Evolutionary conservation across 1,139 yeast species (phyloP).

Genomic region (Yamadazyma blattariae): DNA sequence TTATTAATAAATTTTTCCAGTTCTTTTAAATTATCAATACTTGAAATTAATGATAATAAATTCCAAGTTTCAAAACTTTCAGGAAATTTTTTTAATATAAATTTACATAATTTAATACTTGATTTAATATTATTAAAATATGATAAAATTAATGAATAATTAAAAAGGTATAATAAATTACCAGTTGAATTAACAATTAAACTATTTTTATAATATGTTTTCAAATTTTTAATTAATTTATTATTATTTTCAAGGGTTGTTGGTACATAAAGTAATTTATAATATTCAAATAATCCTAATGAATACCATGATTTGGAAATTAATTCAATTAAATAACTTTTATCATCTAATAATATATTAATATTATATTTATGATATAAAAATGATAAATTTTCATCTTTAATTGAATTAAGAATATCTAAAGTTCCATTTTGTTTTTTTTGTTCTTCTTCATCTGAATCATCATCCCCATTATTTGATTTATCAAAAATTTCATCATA

Average conservation of each 20-base stretch:
- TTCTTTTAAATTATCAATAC: constrained; percentile 20
- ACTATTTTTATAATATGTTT: constrained; percentile 31
- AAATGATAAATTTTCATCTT: constrained; percentile 28
- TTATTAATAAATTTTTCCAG: constrained; percentile 40
- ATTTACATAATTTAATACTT: constrained; percentile 40
- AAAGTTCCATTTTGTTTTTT: constrained; percentile 5
- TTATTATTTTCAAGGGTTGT: constrained; percentile 21
- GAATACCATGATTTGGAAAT: constrained; percentile 41
- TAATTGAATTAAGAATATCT: too few relatives aligned
- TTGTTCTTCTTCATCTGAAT: constrained; percentile 12
- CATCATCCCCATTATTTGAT: too few relatives aligned
- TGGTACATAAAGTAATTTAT: constrained; percentile 27
- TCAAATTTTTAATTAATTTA: constrained; percentile 15
- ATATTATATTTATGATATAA: constrained; percentile 37
- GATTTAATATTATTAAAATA: constrained; percentile 23
- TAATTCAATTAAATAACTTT: constrained; percentile 27
- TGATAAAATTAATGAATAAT: constrained; percentile 38
- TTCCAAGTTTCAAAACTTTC: constrained; percentile 49
- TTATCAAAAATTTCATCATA: constrained; percentile 25
- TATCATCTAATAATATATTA: constrained; percentile 29
- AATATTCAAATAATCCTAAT: constrained; percentile 33
- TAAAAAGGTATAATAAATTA: constrained; percentile 27
- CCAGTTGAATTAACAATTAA: constrained; percentile 43
- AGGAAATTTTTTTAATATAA: constrained; percentile 41
- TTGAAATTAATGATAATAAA: constrained; percentile 28